Percentiles rank a stretch among this genome's conserved stretches.
Conservation (phyloP, 2,329 filamentous ascomycete species). For the Fusarium longipes region DNA sequence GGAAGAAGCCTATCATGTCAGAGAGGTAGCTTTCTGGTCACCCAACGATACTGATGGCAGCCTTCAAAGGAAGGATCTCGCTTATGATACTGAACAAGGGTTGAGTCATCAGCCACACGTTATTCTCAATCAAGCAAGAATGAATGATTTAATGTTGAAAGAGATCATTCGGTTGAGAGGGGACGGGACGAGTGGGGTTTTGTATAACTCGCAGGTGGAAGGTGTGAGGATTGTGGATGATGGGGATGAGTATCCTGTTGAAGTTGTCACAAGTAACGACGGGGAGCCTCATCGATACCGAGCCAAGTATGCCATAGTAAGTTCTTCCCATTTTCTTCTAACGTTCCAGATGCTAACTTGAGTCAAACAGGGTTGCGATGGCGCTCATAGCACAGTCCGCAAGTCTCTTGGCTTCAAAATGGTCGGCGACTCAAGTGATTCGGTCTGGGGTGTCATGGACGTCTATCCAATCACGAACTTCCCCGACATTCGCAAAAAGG, state of each 20-base stretch:
- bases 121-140: conserved; percentile 64
- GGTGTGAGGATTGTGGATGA: conserved; percentile 14
- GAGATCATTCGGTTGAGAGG: conserved; percentile 22
- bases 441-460: conserved; percentile 47
- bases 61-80: conserved; percentile 68
- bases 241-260: conserved; percentile 11
- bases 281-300: conserved; percentile 2
- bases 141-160: conserved; percentile 37
- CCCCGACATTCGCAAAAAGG: conserved; percentile 46
- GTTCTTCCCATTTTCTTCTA: rapidly evolving
- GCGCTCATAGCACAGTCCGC: conserved; percentile 44
- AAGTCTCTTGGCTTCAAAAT: conserved; percentile 42
- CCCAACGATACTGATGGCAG: conserved; percentile 65
- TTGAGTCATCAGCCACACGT: conserved; percentile 73
- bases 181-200: conserved; percentile 1
- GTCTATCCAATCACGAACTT: conserved; percentile 45
- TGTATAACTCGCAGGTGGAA: conserved; percentile 35
- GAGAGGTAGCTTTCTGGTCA: conserved; percentile 71
- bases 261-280: conserved; percentile 10
- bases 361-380: conserved; percentile 25
- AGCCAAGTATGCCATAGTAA: conserved; percentile 39
- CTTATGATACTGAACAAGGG: conserved; percentile 71
- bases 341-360: background rate
- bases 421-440: conserved; percentile 45
- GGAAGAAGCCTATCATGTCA: conserved; percentile 75